Percentiles rank a stretch among this genome's conserved stretches.
Evolutionary conservation across 106 monocot species (phyloP).

Genomic region (Acorus calamus): DNA sequence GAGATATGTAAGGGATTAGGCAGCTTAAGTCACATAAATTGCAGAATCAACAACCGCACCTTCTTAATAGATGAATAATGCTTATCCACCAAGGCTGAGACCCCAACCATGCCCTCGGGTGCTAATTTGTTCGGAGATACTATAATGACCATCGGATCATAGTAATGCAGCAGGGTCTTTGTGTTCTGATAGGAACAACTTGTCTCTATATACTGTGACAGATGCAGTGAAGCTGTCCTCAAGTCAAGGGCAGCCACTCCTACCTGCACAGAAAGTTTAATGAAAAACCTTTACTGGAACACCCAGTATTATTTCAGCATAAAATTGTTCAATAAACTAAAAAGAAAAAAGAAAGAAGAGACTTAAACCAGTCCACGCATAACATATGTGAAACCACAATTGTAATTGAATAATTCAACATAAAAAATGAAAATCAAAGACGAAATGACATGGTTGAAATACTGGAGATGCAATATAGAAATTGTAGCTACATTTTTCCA

Average conservation of each 20-base stretch:
- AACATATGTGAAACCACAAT: too few species aligned
- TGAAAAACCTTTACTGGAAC: background rate
- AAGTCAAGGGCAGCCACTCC: constrained; percentile 97
- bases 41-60: constrained; percentile 17
- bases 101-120: constrained; percentile 85
- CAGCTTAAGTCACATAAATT: background rate
- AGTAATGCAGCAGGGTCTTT: constrained; percentile 83
- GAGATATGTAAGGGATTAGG: constrained; percentile 1
- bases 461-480: too few species aligned
- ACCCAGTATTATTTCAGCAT: background rate
- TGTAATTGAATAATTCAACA: too few species aligned
- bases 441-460: too few species aligned
- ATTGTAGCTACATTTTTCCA: too few species aligned
- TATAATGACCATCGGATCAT: constrained; percentile 83
- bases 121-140: constrained; percentile 76
- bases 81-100: constrained; percentile 83
- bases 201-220: constrained; percentile 98
- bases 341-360: background rate
- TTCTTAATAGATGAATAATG: constrained; percentile 66
- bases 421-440: too few species aligned
- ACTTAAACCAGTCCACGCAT: too few species aligned
- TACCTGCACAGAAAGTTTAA: constrained; percentile 39
- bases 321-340: background rate
- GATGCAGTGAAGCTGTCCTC: constrained; percentile 89
- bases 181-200: constrained; percentile 97